A percentile compares a stretch with the other conserved stretches of the same genome.
These are phyloP conservation scores for Talaromyces liani DNA, from an alignment of 495 filamentous ascomycete genomes.

Conservation along the genomic window DNA sequence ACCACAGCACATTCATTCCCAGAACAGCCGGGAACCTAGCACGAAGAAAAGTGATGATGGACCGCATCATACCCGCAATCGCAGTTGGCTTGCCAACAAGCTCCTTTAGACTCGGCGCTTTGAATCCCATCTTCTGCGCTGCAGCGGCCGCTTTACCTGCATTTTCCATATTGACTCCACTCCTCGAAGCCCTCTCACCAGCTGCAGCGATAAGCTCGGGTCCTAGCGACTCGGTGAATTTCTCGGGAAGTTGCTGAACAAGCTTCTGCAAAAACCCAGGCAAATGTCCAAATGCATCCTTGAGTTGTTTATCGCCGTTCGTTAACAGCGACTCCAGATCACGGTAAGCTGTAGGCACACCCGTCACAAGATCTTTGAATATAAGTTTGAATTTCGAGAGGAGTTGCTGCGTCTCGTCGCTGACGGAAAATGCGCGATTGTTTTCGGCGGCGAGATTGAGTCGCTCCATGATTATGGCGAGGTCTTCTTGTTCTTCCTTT, in stretches of 20 bases:
- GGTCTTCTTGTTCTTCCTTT: slow-evolving; percentile 61
- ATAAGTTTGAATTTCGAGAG: slow-evolving; percentile 78
- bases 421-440: slow-evolving; percentile 75
- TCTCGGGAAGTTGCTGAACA: slow-evolving; percentile 75
- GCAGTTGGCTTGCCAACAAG: slow-evolving; percentile 82
- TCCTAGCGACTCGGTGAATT: slow-evolving; percentile 63
- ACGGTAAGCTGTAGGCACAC: slow-evolving; percentile 85
- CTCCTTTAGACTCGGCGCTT: slow-evolving; percentile 60
- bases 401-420: slow-evolving; percentile 70
- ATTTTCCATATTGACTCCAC: slow-evolving; percentile 53
- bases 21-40: slow-evolving; percentile 78
- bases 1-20: slow-evolving; percentile 79
- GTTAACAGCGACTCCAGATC: slow-evolving; percentile 80
- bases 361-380: slow-evolving; percentile 84
- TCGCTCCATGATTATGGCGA: slow-evolving; percentile 66
- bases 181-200: slow-evolving; percentile 58
- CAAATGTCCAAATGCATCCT: slow-evolving; percentile 69
- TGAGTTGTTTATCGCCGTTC: slow-evolving; percentile 66
- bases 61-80: slow-evolving; percentile 70
- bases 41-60: slow-evolving; percentile 78
- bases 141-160: slow-evolving; percentile 38
- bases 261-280: slow-evolving; percentile 78
- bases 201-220: slow-evolving; percentile 76
- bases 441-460: slow-evolving; percentile 72
- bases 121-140: slow-evolving; percentile 42